Evolutionary conservation across 2,329 filamentous ascomycete genomes (phyloP).

Genomic region (Cryphonectria radicalis): DNA sequence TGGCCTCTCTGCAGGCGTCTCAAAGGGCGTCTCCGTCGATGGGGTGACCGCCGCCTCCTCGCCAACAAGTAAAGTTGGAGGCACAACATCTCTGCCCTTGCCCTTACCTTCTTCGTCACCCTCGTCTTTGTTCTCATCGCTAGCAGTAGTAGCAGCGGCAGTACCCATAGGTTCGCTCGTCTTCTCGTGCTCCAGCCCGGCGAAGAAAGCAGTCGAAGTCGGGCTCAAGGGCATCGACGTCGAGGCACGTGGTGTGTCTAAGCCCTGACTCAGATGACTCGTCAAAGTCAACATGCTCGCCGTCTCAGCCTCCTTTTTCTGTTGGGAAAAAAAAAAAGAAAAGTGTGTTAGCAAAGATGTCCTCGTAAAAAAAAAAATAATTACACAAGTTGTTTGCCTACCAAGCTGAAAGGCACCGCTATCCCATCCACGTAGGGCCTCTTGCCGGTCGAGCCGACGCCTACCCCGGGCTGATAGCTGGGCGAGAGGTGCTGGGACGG

Average conservation of each 20-base stretch:
- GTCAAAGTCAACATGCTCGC: slow-evolving; percentile 73
- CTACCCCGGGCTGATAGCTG: slow-evolving; percentile 48
- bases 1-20: slow-evolving; percentile 40
- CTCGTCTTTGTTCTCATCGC: not conserved
- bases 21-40: slow-evolving; percentile 3
- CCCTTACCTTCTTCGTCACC: not conserved
- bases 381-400: not conserved
- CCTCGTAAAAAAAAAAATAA: too few species aligned
- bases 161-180: not conserved
- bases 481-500: slow-evolving; percentile 47
- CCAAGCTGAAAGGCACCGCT: slow-evolving; percentile 72
- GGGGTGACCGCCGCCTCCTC: slow-evolving; percentile 21
- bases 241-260: slow-evolving; percentile 30
- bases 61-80: slow-evolving; percentile 8
- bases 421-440: slow-evolving; percentile 70
- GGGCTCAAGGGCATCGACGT: slow-evolving; percentile 43
- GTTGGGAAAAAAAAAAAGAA: not conserved
- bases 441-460: slow-evolving; percentile 55
- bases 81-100: slow-evolving; percentile 8
- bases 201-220: not conserved
- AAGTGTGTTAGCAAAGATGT: not conserved
- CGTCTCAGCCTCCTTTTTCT: slow-evolving; percentile 62
- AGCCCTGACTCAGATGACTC: slow-evolving; percentile 43
- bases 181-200: slow-evolving; percentile 13
- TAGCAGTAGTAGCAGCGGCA: not conserved